Evolutionary conservation across 768 basidiomycete species (phyloP).

Genomic region (Tricholoma furcatifolium): DNA sequence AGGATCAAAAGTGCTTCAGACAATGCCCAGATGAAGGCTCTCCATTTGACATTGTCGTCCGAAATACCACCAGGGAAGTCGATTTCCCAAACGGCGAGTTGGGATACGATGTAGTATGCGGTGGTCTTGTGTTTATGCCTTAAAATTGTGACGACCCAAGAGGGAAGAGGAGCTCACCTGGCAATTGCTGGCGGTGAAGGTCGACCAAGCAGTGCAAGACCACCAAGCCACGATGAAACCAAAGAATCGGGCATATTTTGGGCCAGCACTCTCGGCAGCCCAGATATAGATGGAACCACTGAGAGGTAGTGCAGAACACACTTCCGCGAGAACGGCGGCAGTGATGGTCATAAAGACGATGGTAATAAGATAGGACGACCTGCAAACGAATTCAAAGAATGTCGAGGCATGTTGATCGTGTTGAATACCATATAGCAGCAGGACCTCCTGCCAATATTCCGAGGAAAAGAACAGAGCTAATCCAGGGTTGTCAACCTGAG

Average conservation of each 20-base stretch:
- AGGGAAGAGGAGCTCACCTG: slow-evolving; percentile 49
- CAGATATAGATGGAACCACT: slow-evolving; percentile 94
- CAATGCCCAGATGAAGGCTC: slow-evolving; percentile 80
- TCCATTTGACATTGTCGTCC: slow-evolving; percentile 78
- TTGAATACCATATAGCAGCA: slow-evolving; percentile 72
- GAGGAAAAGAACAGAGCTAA: slow-evolving; percentile 74
- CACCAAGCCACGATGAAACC: slow-evolving; percentile 94
- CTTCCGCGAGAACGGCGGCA: slow-evolving; percentile 83
- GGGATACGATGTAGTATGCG: slow-evolving; percentile 88
- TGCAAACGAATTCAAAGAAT: slow-evolving; percentile 27
- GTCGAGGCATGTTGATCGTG: neutral
- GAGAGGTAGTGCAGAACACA: slow-evolving; percentile 84
- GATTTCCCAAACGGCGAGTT: slow-evolving; percentile 75
- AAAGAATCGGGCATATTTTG: slow-evolving; percentile 81
- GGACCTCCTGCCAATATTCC: slow-evolving; percentile 86
- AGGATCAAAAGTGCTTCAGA: slow-evolving; percentile 72
- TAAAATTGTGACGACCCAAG: neutral
- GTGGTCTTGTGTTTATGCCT: slow-evolving; percentile 54
- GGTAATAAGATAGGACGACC: slow-evolving; percentile 84
- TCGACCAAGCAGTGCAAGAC: slow-evolving; percentile 96
- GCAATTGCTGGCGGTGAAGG: slow-evolving; percentile 85
- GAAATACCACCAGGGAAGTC: slow-evolving; percentile 80
- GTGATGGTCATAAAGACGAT: slow-evolving; percentile 88
- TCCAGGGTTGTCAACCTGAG: slow-evolving; percentile 1
- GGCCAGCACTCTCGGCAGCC: slow-evolving; percentile 91